phyloP scores from a whole-genome alignment of 371 early-diverging fungal genomes.

The Mortierella sp. region DNA sequence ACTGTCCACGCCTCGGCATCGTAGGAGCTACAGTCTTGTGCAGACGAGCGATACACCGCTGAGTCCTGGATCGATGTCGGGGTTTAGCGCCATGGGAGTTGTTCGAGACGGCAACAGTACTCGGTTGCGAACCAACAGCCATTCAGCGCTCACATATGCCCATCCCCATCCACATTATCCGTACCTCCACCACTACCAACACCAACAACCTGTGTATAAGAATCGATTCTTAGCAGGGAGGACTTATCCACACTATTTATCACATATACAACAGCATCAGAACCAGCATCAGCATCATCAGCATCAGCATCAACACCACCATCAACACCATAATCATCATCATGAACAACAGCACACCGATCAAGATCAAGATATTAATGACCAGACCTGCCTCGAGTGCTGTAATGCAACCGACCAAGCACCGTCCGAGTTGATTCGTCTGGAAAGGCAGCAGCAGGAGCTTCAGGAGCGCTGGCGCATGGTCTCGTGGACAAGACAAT shows the following conservation, averaged over 20 bases:
- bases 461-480: constrained; percentile 42
- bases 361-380: neutral
- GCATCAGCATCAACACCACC: constrained; percentile 1
- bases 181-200: constrained; percentile 10
- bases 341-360: neutral
- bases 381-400: neutral
- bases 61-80: constrained; percentile 1
- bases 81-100: neutral
- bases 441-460: constrained; percentile 28
- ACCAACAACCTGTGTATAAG: constrained; percentile 22
- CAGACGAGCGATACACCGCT: constrained; percentile 13
- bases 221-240: constrained; percentile 22
- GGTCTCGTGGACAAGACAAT: constrained; percentile 45
- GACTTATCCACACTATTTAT: constrained; percentile 17
- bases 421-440: constrained; percentile 15
- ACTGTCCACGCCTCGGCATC: constrained; percentile 15
- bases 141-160: neutral
- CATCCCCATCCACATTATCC: constrained; percentile 6
- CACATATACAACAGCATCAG: constrained; percentile 13
- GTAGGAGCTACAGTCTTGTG: constrained; percentile 29
- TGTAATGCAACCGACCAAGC: neutral
- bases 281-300: neutral
- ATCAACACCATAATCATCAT: neutral
- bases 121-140: constrained; percentile 18
- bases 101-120: neutral